phyloP scores from a whole-genome alignment of 345 rosid genomes.

The Rhizophora mangle region DNA sequence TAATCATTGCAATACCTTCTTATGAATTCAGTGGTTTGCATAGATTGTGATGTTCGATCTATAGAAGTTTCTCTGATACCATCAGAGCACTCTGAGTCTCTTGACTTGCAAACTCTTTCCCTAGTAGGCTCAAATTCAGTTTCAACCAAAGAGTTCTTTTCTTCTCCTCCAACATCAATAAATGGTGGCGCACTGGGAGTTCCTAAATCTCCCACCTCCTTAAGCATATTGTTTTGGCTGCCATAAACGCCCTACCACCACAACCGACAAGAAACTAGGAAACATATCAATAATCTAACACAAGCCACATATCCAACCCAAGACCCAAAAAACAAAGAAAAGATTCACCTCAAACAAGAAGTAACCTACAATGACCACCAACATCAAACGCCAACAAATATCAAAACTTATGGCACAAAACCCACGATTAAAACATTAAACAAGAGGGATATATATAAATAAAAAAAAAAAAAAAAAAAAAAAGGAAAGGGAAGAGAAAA shows the following conservation, averaged over 20 bases:
- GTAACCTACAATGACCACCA: background rate
- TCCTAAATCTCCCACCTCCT: slow-evolving; percentile 49
- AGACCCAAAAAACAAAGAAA: background rate
- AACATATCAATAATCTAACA: background rate
- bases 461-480: background rate
- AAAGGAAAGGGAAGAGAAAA: background rate
- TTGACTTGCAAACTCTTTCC: slow-evolving; percentile 27
- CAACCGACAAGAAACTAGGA: slow-evolving; percentile 2
- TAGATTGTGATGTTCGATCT: slow-evolving; percentile 26
- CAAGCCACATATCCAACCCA: background rate
- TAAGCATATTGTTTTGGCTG: slow-evolving; percentile 21
- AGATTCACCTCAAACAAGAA: background rate
- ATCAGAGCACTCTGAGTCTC: slow-evolving; percentile 29
- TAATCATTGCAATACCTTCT: slow-evolving; percentile 47
- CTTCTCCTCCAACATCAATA: slow-evolving; percentile 49
- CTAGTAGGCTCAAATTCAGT: slow-evolving; percentile 31
- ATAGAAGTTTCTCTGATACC: slow-evolving; percentile 24
- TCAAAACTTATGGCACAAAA: no score
- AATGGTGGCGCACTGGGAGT: slow-evolving; percentile 97
- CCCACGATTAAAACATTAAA: background rate
- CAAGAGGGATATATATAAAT: background rate
- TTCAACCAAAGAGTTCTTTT: slow-evolving; percentile 35
- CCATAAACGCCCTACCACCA: slow-evolving; percentile 36
- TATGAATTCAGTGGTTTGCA: slow-evolving; percentile 30
- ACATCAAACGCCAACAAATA: background rate